These are phyloP conservation scores for Guyanaporus albipodus DNA, from an alignment of 768 basidiomycete genomes.

Conservation along the genomic window DNA sequence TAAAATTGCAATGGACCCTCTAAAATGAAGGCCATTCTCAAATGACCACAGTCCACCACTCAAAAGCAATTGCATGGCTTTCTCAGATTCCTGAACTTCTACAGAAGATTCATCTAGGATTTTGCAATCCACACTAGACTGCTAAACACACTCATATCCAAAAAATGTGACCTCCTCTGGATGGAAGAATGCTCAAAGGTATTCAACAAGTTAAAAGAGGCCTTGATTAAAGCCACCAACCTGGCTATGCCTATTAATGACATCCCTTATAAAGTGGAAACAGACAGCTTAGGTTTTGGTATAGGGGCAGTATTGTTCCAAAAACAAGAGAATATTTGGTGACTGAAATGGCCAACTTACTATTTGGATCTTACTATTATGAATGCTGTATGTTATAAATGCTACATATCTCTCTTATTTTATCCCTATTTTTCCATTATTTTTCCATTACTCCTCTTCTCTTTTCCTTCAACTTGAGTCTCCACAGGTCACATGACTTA, in stretches of 20 bases:
- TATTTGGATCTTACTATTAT: too few relatives aligned
- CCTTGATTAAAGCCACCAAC: not conserved
- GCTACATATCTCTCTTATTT: too few relatives aligned
- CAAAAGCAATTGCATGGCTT: not conserved
- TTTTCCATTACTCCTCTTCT: too few relatives aligned
- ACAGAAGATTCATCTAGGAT: not conserved
- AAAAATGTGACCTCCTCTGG: not conserved
- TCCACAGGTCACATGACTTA: too few relatives aligned
- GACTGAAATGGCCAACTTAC: too few relatives aligned
- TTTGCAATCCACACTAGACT: not conserved
- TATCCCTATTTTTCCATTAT: too few relatives aligned
- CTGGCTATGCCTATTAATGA: not conserved
- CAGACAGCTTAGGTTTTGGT: not conserved
- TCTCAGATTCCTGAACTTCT: not conserved
- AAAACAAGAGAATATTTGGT: not conserved
- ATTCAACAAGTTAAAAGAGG: not conserved
- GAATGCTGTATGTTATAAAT: too few relatives aligned
- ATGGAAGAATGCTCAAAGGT: not conserved
- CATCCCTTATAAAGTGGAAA: not conserved
- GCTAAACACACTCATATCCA: fast-evolving
- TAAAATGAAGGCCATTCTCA: not conserved
- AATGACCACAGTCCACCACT: not conserved
- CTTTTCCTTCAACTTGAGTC: too few relatives aligned
- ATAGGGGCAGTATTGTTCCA: not conserved
- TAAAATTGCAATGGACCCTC: not conserved